A percentile compares a stretch with the other conserved stretches of the same genome.
Conservation (phyloP, 2,329 filamentous ascomycete genomes). For the Daldinia sp. region DNA sequence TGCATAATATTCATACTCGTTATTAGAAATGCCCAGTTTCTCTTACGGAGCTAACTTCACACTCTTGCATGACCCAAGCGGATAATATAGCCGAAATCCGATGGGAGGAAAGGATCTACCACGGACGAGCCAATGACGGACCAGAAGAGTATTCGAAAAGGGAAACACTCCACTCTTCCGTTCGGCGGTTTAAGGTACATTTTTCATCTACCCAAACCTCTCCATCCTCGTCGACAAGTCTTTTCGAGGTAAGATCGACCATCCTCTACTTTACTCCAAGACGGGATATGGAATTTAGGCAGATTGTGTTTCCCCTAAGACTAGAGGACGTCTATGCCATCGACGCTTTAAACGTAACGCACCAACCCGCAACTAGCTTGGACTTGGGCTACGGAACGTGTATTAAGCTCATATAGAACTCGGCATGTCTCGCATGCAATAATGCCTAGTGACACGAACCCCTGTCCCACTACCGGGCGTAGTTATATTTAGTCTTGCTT, state of each 20-base stretch:
- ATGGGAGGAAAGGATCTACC: constrained; percentile 21
- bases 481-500: constrained; percentile 13
- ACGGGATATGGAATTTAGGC: constrained; percentile 33
- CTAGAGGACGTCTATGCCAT: constrained; percentile 17
- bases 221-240: constrained; percentile 15
- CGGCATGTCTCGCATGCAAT: constrained; percentile 22
- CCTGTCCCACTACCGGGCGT: background rate
- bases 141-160: constrained; percentile 12
- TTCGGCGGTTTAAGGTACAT: constrained; percentile 28
- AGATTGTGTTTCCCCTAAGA: constrained; percentile 17
- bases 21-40: background rate
- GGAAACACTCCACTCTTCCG: constrained; percentile 17
- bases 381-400: constrained; percentile 12
- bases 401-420: constrained; percentile 25
- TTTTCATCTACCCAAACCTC: constrained; percentile 27
- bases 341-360: constrained; percentile 6
- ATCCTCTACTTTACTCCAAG: constrained; percentile 11
- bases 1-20: too few relatives aligned
- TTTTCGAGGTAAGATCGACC: constrained; percentile 30
- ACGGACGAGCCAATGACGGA: constrained; percentile 18
- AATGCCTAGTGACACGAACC: constrained; percentile 1
- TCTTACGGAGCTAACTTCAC: background rate
- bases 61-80: constrained; percentile 9
- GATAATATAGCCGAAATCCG: constrained; percentile 33
- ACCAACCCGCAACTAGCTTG: background rate